Percentiles rank a stretch among this genome's conserved stretches.
Evolutionary conservation across 805 yeast genomes (phyloP).

Genomic region (Sugiyamaella chiloensis): DNA sequence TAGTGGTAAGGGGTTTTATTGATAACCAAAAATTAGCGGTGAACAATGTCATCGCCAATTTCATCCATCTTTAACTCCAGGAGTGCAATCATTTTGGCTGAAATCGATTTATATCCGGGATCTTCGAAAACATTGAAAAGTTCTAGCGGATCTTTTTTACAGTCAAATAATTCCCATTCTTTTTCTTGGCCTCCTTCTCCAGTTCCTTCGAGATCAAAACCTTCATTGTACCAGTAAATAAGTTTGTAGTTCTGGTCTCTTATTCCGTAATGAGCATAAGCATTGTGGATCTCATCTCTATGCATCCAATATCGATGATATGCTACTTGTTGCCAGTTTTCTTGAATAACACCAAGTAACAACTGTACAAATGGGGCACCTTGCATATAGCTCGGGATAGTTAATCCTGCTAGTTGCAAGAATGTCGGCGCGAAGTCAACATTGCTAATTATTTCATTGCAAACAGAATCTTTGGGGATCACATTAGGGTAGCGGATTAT

Average conservation of each 20-base stretch:
- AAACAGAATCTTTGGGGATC: background rate
- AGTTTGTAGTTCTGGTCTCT: slow-evolving; percentile 4
- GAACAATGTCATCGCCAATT: slow-evolving; percentile 4
- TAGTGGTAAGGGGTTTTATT: no score
- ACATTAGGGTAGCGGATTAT: slow-evolving; percentile 1
- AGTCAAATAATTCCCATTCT: slow-evolving; percentile 9
- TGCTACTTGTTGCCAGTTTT: slow-evolving; percentile 10
- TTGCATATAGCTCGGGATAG: slow-evolving; percentile 8
- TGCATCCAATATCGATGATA: slow-evolving; percentile 11
- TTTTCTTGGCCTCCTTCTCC: slow-evolving; percentile 5
- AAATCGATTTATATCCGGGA: background rate
- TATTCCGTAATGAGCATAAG: slow-evolving; percentile 8
- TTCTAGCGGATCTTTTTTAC: slow-evolving; percentile 6
- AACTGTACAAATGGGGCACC: background rate
- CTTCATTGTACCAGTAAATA: slow-evolving; percentile 9
- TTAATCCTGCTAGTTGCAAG: background rate
- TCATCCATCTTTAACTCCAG: slow-evolving; percentile 5
- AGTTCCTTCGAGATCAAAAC: slow-evolving; percentile 4
- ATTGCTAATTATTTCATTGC: slow-evolving; percentile 7
- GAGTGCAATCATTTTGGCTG: background rate
- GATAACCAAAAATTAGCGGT: no score
- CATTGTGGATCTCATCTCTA: slow-evolving; percentile 6
- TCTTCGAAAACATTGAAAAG: slow-evolving; percentile 2
- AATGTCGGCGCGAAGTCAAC: slow-evolving; percentile 9
- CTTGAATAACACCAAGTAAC: background rate